Conservation (phyloP, 2,329 filamentous ascomycete genomes). For the Xylariaceae sp. region DNA sequence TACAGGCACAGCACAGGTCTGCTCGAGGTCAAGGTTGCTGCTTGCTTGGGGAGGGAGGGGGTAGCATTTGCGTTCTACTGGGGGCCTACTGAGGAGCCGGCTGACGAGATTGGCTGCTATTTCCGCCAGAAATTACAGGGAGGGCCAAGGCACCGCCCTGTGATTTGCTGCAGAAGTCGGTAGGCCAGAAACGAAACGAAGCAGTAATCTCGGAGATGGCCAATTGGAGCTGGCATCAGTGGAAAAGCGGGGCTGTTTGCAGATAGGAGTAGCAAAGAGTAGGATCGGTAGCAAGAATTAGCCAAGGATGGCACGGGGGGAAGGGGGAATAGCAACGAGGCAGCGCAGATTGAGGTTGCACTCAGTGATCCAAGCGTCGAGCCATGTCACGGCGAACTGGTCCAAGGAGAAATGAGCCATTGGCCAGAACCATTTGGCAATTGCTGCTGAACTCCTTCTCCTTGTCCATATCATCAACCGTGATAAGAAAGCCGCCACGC, state of each 20-base stretch:
- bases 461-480: too few species aligned
- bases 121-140: conserved; percentile 2
- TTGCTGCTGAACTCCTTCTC: too few species aligned
- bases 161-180: conserved; percentile 17
- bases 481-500: too few species aligned
- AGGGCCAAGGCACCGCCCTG: conserved; percentile 18
- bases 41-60: too few species aligned
- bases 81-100: neutral
- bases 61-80: too few species aligned
- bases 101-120: conserved; percentile 12
- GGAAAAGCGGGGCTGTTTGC: neutral
- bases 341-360: neutral
- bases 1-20: too few species aligned
- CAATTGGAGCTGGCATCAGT: conserved; percentile 8
- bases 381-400: neutral
- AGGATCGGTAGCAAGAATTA: neutral
- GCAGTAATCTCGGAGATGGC: conserved; percentile 13
- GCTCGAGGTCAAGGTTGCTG: too few species aligned
- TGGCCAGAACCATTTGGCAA: too few species aligned
- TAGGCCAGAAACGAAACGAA: conserved; percentile 12
- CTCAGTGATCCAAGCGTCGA: neutral
- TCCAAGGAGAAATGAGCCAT: neutral
- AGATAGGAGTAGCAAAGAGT: too few species aligned
- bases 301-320: too few species aligned
- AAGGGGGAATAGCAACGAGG: too few species aligned